A percentile compares a stretch with the other conserved stretches of the same genome.
Conservation (phyloP, 805 yeast species). For the Kuraishia borneana region DNA sequence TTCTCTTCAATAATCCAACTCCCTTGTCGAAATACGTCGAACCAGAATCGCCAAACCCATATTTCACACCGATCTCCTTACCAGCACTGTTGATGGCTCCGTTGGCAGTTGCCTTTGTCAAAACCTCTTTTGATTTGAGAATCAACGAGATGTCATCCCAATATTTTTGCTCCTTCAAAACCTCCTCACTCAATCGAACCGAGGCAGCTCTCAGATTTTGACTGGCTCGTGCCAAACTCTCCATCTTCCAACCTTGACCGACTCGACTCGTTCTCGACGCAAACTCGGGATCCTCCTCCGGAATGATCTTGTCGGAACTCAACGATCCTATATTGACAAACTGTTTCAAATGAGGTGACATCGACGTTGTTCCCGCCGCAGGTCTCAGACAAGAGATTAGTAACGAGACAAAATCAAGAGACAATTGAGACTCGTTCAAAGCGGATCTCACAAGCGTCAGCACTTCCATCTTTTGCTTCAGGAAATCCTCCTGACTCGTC, state of each 20-base stretch:
- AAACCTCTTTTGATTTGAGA: constrained; percentile 41
- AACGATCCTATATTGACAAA: constrained; percentile 69
- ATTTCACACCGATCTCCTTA: constrained; percentile 62
- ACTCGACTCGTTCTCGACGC: constrained; percentile 23
- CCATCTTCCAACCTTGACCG: constrained; percentile 78
- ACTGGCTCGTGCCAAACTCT: constrained; percentile 50
- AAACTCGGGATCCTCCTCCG: constrained; percentile 24
- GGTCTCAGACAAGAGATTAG: constrained; percentile 74
- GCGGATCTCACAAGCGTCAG: constrained; percentile 49
- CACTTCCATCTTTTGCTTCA: constrained; percentile 40
- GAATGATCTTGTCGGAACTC: constrained; percentile 30
- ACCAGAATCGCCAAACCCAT: constrained; percentile 89
- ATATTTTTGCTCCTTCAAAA: constrained; percentile 50
- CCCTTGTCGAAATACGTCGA: constrained; percentile 68
- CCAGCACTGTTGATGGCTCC: constrained; percentile 39
- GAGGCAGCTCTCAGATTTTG: constrained; percentile 39
- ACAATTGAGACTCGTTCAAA: constrained; percentile 77
- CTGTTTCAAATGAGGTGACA: constrained; percentile 74
- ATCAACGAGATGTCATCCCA: constrained; percentile 45
- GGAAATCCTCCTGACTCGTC: constrained; percentile 25
- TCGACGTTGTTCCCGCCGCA: constrained; percentile 75
- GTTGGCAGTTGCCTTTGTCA: constrained; percentile 57
- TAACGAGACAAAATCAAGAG: constrained; percentile 79
- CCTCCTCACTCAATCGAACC: constrained; percentile 37
- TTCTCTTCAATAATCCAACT: constrained; percentile 54